phyloP scores from a whole-genome alignment of 306 rosid species.

The Biancaea sappan region DNA sequence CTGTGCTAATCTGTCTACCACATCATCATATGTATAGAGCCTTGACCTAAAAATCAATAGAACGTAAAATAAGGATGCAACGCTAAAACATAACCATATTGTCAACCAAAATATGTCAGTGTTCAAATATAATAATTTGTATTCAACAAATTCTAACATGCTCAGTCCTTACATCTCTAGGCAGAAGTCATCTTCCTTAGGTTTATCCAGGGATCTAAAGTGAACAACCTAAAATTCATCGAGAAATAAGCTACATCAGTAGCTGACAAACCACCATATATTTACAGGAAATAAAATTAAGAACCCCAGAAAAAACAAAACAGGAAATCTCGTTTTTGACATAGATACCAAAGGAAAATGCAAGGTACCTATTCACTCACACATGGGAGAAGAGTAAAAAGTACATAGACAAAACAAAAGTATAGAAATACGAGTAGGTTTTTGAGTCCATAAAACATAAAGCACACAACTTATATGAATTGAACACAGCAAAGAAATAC shows the following conservation, averaged over 20 bases:
- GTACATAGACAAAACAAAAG: background rate
- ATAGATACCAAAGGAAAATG: background rate
- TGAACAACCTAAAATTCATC: conserved; percentile 76
- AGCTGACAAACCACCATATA: conserved; percentile 4
- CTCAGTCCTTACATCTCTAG: conserved; percentile 83
- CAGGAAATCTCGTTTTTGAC: background rate
- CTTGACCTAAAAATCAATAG: conserved; percentile 66
- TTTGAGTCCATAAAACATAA: background rate
- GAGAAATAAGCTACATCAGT: conserved; percentile 22
- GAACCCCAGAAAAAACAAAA: background rate
- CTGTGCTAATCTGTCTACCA: conserved; percentile 80
- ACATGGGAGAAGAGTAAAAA: conserved; percentile 3
- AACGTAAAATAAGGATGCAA: conserved; percentile 26
- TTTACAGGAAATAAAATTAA: background rate
- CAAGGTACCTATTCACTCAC: background rate
- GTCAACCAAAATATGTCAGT: conserved; percentile 25
- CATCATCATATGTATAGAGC: conserved; percentile 85
- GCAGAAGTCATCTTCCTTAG: conserved; percentile 87
- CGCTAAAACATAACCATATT: conserved; percentile 25
- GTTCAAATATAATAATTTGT: conserved; percentile 20
- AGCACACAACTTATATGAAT: background rate
- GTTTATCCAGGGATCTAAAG: conserved; percentile 81
- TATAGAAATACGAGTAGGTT: background rate
- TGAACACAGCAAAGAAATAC: conserved; percentile 47
- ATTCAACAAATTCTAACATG: conserved; percentile 27